These are phyloP conservation scores for Babesia sp. DNA, from an alignment of 169 alveolate genomes.

Conservation along the genomic window DNA sequence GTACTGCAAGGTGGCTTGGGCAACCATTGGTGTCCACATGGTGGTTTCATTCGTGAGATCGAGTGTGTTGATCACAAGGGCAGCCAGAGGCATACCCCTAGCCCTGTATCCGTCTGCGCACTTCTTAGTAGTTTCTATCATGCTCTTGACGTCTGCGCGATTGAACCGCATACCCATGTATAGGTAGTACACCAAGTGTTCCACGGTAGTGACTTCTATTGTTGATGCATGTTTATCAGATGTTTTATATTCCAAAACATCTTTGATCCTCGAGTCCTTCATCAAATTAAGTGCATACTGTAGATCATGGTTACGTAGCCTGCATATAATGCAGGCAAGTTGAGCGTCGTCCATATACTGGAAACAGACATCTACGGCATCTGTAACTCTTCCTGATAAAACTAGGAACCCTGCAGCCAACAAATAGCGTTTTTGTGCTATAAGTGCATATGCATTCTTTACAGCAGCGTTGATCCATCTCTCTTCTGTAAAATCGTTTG, in stretches of 20 bases:
- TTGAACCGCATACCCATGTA: conserved; percentile 19
- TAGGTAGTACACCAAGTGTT: conserved; percentile 26
- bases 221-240: neutral
- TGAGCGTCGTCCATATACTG: conserved; percentile 56
- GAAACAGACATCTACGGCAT: conserved; percentile 59
- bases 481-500: conserved; percentile 49
- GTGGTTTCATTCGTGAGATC: neutral
- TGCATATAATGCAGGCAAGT: conserved; percentile 39
- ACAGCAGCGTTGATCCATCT: conserved; percentile 49
- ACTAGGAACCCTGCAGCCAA: conserved; percentile 55
- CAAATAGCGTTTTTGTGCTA: conserved; percentile 52
- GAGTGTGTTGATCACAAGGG: neutral
- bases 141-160: neutral
- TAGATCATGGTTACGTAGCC: conserved; percentile 9
- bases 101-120: conserved; percentile 11
- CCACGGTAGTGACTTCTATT: conserved; percentile 13
- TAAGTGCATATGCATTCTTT: conserved; percentile 62
- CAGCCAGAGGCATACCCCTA: conserved; percentile 26
- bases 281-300: neutral
- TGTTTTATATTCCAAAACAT: neutral
- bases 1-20: neutral
- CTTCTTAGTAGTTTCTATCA: neutral
- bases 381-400: conserved; percentile 39
- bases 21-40: neutral
- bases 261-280: conserved; percentile 18